Evolutionary conservation across 148 eudicot genomes (phyloP), one percentile per base, ranked within the genome.

Genomic region (Chenopodium album): DNA sequence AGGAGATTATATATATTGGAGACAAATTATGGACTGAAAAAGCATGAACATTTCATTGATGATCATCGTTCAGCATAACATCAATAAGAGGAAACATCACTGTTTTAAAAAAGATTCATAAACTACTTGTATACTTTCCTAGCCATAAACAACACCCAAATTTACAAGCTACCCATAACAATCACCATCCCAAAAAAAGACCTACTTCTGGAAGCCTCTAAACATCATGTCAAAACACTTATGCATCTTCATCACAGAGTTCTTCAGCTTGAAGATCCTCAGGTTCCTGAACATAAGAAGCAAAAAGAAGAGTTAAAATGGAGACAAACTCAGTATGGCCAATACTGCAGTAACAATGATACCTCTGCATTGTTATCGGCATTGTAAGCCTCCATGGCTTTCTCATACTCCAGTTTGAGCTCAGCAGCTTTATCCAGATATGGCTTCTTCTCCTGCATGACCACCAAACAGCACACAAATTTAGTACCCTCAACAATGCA

Each of bases 371-470:
- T 91, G 82, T 82, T 79, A 41, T 86, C 87, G 74, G 87, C 88
- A 37, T 82, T 81, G 65, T 89, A 84, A 50, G 85, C 80, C 67
- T 88, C 82, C 85, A 88, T 75, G 10, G 88, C 87, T 88, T 92
- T 92, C 73, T 81, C 92, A 83, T 92, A 88, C 50, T 89, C 94
- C 1, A 77, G 94, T 77, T 95, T 93, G 8, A 91, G 92, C 88
- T 89, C 97, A 20, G 93, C 93, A 68, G 92, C 94, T 73, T 76
- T 91, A n/a, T 91, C 98, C 50, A 78, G 13, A 73, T 91, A 95
- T 2, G 84, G 82, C 84, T 91, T 90, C 88, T 91, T 95, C 78
- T 95, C 99, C 98, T 95, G 81, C 78, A 41, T 41, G 7, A 29
- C 9, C 23, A 10, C 20, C 71, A 77, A 69, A 31, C 1, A 69